Evolutionary conservation across 1,284 basidiomycete species (phyloP).

Genomic region (Ceratobasidium sp.): DNA sequence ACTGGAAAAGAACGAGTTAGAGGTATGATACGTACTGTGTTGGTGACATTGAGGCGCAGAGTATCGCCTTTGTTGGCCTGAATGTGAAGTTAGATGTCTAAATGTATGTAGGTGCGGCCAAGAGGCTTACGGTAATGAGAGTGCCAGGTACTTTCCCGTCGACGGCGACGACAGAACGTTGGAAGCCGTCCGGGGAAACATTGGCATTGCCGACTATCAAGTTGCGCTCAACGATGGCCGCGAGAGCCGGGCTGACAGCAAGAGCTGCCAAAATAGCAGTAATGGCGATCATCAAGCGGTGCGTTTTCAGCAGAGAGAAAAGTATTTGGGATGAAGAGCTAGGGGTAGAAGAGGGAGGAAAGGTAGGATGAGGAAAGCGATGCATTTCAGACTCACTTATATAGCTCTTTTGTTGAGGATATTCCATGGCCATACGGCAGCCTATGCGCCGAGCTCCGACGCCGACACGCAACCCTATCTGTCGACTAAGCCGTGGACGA

Average conservation of each 20-base stretch:
- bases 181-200: slow-evolving; percentile 37
- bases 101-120: background rate
- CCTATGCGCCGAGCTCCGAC: background rate
- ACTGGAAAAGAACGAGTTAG: too few species aligned
- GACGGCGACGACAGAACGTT: slow-evolving; percentile 41
- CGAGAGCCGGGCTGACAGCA: slow-evolving; percentile 20
- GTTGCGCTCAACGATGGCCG: background rate
- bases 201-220: slow-evolving; percentile 28
- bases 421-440: background rate
- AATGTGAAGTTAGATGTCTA: too few species aligned
- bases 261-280: slow-evolving; percentile 6
- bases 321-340: background rate
- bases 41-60: slow-evolving; percentile 33
- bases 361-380: background rate
- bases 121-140: slow-evolving; percentile 18
- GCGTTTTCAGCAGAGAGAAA: background rate
- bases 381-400: background rate
- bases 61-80: slow-evolving; percentile 44
- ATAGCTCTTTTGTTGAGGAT: background rate
- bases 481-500: background rate
- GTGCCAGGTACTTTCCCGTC: slow-evolving; percentile 36
- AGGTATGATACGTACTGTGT: background rate
- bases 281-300: background rate
- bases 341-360: background rate
- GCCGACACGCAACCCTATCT: background rate